phyloP scores from a whole-genome alignment of 129 eudicot species.

The Arctium minus region DNA sequence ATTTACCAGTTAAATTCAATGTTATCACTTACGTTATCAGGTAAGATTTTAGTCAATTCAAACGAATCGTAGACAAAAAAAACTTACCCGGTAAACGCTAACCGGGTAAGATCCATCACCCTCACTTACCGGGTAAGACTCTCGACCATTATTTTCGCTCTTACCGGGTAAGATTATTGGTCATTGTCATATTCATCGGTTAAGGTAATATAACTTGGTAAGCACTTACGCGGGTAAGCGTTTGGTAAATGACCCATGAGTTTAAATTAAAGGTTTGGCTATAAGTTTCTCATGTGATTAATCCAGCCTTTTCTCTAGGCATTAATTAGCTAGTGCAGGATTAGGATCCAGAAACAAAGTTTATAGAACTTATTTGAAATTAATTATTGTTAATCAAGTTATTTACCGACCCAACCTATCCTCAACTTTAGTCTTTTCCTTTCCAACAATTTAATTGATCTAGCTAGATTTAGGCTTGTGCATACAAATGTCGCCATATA shows the following conservation, averaged over 20 bases:
- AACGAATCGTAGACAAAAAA: too few species aligned
- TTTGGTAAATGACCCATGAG: not conserved
- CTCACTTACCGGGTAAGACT: too few species aligned
- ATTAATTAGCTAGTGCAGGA: not conserved
- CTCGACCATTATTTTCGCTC: too few species aligned
- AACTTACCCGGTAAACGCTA: too few species aligned
- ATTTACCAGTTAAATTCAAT: too few species aligned
- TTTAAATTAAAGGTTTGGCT: not conserved
- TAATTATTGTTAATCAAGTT: conserved; percentile 6
- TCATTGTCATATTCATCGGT: too few species aligned
- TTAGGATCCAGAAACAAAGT: conserved; percentile 2
- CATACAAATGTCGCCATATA: conserved; percentile 10
- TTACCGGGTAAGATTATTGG: too few species aligned
- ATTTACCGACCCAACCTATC: conserved; percentile 10
- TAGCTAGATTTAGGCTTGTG: conserved; percentile 11
- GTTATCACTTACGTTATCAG: too few species aligned
- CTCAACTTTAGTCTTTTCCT: conserved; percentile 20
- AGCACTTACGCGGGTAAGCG: too few species aligned
- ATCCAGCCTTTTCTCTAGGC: not conserved
- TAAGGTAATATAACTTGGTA: too few species aligned
- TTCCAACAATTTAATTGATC: conserved; percentile 19
- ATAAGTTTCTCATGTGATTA: not conserved
- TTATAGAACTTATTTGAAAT: not conserved
- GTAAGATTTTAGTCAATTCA: too few species aligned
- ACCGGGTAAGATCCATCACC: too few species aligned